phyloP scores from a whole-genome alignment of 164 flowering plant genomes.

The Aristolochia fimbriata region DNA sequence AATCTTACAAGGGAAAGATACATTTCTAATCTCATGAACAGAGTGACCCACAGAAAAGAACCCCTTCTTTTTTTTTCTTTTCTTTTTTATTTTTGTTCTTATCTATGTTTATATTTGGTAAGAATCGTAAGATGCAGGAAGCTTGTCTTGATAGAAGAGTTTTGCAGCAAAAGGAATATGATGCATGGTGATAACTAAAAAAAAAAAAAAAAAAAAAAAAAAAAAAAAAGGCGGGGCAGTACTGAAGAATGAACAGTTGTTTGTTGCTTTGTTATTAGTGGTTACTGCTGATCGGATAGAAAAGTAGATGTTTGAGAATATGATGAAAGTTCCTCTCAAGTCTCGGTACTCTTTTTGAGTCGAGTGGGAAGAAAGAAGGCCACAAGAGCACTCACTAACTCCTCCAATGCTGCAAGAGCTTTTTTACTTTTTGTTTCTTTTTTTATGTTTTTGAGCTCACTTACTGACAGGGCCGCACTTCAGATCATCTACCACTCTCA shows the following conservation, averaged over 20 bases:
- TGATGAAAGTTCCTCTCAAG: background rate
- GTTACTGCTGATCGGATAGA: background rate
- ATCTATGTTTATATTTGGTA: background rate
- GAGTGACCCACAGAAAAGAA: too few species aligned
- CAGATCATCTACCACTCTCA: too few species aligned
- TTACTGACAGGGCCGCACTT: background rate
- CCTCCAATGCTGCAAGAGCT: too few species aligned
- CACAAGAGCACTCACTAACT: background rate
- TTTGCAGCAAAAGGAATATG: too few species aligned
- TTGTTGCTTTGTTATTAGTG: background rate
- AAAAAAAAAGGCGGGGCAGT: too few species aligned
- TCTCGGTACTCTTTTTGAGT: background rate
- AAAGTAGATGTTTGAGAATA: background rate
- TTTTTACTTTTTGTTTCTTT: background rate
- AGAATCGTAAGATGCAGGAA: background rate
- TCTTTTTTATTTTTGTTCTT: background rate
- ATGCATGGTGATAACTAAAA: too few species aligned
- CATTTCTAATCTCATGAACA: too few species aligned
- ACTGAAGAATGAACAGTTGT: background rate
- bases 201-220: too few species aligned
- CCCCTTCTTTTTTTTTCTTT: background rate
- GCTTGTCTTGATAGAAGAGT: background rate
- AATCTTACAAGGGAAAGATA: too few species aligned
- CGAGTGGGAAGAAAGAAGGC: background rate
- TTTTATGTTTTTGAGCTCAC: background rate